Percentiles rank a stretch among this genome's conserved stretches.
phyloP scores from a whole-genome alignment of 73 alveolate species.

The Paramecium primaurelia region DNA sequence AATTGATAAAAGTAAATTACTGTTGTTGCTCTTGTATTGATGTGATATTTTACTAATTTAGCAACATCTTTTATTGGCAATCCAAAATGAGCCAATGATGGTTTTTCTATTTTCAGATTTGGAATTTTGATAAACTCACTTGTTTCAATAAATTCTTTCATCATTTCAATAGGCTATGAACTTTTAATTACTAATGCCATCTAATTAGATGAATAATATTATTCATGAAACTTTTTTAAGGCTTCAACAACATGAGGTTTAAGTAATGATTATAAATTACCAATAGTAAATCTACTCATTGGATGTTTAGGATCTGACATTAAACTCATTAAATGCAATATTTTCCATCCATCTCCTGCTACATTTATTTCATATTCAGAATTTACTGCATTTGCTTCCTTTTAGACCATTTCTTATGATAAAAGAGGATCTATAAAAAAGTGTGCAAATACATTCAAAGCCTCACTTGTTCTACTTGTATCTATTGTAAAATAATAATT shows the following conservation, averaged over 20 bases:
- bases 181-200: conserved; percentile 21
- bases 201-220: conserved; percentile 2
- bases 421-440: conserved; percentile 55
- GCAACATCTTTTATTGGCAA: not conserved
- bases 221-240: not conserved
- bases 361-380: conserved; percentile 47
- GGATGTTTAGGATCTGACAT: not conserved
- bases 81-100: not conserved
- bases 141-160: not conserved
- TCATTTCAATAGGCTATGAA: not conserved
- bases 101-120: not conserved
- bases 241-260: conserved; percentile 35
- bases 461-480: not conserved
- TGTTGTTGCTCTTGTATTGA: not conserved
- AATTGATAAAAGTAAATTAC: not conserved
- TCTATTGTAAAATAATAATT: conserved; percentile 32
- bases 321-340: not conserved
- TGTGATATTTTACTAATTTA: not conserved
- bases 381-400: conserved; percentile 57
- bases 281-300: not conserved
- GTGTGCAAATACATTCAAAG: conserved; percentile 34
- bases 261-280: not conserved
- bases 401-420: conserved; percentile 2
- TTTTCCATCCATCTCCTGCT: conserved; percentile 50
- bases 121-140: conserved; percentile 20